Evolutionary conservation across 371 early-diverging fungal species (phyloP).

Genomic region (Sporodiniella umbellata): DNA sequence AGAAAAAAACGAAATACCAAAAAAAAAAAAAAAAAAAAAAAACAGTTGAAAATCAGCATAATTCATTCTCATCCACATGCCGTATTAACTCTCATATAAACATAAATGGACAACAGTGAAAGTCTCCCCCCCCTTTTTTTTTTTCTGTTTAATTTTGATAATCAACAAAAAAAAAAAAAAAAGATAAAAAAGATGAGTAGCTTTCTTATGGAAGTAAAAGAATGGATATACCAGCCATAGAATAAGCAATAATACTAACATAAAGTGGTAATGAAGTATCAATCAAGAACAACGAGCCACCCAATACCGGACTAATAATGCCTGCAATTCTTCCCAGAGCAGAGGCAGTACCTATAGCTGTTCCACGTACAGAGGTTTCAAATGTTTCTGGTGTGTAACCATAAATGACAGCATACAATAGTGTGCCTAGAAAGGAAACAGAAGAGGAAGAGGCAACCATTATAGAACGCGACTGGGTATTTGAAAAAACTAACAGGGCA

Average conservation of each 20-base stretch:
- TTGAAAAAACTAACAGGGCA: slow-evolving; percentile 65
- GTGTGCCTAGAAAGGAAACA: slow-evolving; percentile 68
- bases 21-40: no score
- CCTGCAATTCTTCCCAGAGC: slow-evolving; percentile 77
- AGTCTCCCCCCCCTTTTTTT: no score
- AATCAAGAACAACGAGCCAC: slow-evolving; percentile 62
- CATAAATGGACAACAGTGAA: no score
- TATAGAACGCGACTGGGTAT: slow-evolving; percentile 43
- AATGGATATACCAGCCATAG: slow-evolving; percentile 60
- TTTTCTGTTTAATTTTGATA: no score
- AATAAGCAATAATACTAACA: slow-evolving; percentile 59
- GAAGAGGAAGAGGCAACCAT: slow-evolving; percentile 66
- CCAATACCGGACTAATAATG: slow-evolving; percentile 71
- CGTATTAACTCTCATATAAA: no score
- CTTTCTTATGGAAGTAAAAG: slow-evolving; percentile 70
- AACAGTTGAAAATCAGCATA: no score
- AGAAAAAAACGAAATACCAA: no score
- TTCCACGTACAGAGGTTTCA: slow-evolving; percentile 71
- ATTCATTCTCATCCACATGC: no score
- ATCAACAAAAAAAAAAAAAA: no score
- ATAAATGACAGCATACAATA: slow-evolving; percentile 83
- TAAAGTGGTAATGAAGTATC: slow-evolving; percentile 64
- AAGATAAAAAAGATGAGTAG: no score
- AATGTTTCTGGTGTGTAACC: slow-evolving; percentile 92
- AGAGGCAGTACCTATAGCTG: slow-evolving; percentile 78